phyloP scores from a whole-genome alignment of 2,329 filamentous ascomycete genomes.

The Fusarium sp. region DNA sequence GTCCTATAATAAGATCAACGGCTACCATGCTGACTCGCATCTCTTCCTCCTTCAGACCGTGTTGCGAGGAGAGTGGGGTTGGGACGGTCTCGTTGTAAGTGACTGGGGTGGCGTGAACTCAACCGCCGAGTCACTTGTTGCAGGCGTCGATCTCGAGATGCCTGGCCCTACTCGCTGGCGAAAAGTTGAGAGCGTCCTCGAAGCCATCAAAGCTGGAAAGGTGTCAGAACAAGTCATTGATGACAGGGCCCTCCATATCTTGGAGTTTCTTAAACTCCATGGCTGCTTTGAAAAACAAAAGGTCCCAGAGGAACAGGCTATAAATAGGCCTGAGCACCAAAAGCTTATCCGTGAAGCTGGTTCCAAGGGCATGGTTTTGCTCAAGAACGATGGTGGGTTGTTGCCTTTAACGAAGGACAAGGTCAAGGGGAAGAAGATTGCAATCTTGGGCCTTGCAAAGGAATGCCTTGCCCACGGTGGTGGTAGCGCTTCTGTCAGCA shows the following conservation, averaged over 20 bases:
- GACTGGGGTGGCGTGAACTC: conserved; percentile 35
- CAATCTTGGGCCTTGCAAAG: conserved; percentile 47
- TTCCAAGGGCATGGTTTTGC: conserved; percentile 55
- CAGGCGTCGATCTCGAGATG: neutral
- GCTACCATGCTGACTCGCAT: conserved; percentile 43
- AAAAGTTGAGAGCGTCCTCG: neutral
- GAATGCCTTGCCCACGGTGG: conserved; percentile 30
- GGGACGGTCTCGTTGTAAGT: conserved; percentile 16
- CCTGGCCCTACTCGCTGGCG: neutral
- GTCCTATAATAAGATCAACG: conserved; percentile 52
- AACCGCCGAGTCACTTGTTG: conserved; percentile 37
- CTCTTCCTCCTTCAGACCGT: conserved; percentile 38
- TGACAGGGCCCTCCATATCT: neutral
- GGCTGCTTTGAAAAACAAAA: conserved; percentile 21
- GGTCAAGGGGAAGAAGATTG: conserved; percentile 40
- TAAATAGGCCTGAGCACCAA: conserved; percentile 43
- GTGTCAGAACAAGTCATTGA: conserved; percentile 14
- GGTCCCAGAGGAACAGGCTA: conserved; percentile 19
- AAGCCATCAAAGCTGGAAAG: conserved; percentile 12
- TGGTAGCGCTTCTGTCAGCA: conserved; percentile 42
- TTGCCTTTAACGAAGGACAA: conserved; percentile 62
- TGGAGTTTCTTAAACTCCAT: conserved; percentile 11
- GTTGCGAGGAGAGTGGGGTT: conserved; percentile 31
- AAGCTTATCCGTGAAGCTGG: conserved; percentile 59
- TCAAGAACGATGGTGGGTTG: conserved; percentile 70